Conservation (phyloP, 139 green algal species). For the Asterochloris erici region DNA sequence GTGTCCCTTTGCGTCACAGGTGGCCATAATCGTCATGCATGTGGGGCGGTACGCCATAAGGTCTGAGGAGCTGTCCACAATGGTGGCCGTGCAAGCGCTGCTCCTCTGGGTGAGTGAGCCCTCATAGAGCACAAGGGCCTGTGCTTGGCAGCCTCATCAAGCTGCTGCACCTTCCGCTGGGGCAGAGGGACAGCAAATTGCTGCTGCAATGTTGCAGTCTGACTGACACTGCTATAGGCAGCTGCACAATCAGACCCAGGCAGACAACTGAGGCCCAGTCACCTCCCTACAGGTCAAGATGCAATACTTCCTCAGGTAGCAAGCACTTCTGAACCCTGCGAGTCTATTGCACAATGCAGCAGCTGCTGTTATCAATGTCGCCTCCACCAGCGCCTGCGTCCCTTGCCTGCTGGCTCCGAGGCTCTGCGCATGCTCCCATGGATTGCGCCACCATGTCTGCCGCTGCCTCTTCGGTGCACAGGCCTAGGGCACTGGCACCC, state of each 20-base stretch:
- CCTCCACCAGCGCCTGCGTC: not conserved
- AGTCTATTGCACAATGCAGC: not conserved
- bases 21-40: slow-evolving; percentile 42
- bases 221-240: not conserved
- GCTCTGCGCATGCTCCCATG: not conserved
- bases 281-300: not conserved
- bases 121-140: not conserved
- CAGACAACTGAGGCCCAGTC: too few species aligned
- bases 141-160: not conserved
- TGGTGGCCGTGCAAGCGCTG: slow-evolving; percentile 26
- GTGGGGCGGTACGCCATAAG: slow-evolving; percentile 27
- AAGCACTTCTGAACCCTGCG: not conserved
- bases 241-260: not conserved
- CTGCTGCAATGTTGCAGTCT: not conserved
- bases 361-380: not conserved
- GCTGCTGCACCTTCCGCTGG: too few species aligned
- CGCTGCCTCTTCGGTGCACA: not conserved
- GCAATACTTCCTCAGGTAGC: slow-evolving; percentile 6
- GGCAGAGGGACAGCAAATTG: not conserved
- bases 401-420: not conserved
- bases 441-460: not conserved
- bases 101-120: slow-evolving; percentile 38
- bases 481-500: not conserved
- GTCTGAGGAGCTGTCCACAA: slow-evolving; percentile 30
- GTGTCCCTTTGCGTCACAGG: slow-evolving; percentile 21